Evolutionary conservation across 345 rosid species (phyloP).

Genomic region (Populus pruinosa): DNA sequence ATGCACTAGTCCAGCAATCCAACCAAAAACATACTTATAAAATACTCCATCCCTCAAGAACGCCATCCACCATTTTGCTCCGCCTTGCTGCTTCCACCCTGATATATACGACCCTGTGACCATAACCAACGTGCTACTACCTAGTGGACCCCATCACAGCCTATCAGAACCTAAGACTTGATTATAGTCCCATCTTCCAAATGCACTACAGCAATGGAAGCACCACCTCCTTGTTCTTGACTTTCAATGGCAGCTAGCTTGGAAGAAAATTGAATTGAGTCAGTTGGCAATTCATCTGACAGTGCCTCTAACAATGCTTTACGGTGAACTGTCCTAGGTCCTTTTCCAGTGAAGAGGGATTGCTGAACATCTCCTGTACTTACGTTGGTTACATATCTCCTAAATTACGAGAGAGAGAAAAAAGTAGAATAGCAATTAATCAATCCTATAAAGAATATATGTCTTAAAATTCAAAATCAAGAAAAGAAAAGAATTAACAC

Average conservation of each 20-base stretch:
- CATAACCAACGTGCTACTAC: conserved; percentile 32
- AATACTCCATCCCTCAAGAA: conserved; percentile 29
- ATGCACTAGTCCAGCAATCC: not conserved
- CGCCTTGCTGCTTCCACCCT: conserved; percentile 40
- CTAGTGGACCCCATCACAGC: conserved; percentile 43
- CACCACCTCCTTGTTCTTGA: conserved; percentile 8
- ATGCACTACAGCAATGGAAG: conserved; percentile 6
- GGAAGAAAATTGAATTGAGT: conserved; percentile 35
- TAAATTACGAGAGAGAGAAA: not conserved
- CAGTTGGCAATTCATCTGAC: conserved; percentile 33
- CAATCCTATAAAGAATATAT: not conserved
- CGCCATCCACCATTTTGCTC: conserved; percentile 28
- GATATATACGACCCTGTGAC: conserved; percentile 27
- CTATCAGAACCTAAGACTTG: conserved; percentile 38
- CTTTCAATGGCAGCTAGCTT: conserved; percentile 21
- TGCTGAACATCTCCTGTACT: conserved; percentile 24
- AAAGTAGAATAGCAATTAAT: not conserved
- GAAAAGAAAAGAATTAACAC: too few species aligned
- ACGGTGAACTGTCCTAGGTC: conserved; percentile 23
- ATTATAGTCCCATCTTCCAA: conserved; percentile 34
- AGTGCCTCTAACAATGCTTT: conserved; percentile 25
- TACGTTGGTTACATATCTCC: conserved; percentile 23
- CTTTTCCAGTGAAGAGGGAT: not conserved
- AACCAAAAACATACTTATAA: conserved; percentile 4
- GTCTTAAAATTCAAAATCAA: not conserved